phyloP scores from a whole-genome alignment of 2,329 filamentous ascomycete genomes.

The Botryosphaeria dothidea region DNA sequence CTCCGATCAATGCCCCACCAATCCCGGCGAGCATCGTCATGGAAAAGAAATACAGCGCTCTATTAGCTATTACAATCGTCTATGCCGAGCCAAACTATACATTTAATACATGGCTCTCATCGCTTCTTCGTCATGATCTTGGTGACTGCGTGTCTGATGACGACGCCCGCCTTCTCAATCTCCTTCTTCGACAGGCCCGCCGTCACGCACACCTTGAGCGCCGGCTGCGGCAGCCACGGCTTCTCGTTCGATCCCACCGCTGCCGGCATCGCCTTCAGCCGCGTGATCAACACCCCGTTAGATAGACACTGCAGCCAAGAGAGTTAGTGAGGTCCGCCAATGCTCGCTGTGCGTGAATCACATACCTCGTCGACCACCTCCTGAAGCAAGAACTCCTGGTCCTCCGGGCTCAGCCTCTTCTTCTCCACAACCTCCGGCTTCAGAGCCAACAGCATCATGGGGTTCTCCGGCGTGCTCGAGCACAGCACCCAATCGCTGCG shows the following conservation, averaged over 20 bases:
- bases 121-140: constrained; percentile 69
- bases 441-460: constrained; percentile 78
- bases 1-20: not conserved
- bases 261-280: constrained; percentile 73
- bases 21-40: too few species aligned
- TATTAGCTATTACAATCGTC: constrained; percentile 14
- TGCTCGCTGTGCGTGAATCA: constrained; percentile 23
- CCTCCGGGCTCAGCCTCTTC: constrained; percentile 66
- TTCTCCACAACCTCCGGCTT: constrained; percentile 79
- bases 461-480: constrained; percentile 80
- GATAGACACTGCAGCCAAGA: constrained; percentile 64
- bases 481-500: constrained; percentile 90
- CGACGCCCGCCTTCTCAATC: constrained; percentile 87
- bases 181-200: constrained; percentile 89
- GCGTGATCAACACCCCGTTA: constrained; percentile 87
- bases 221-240: constrained; percentile 69
- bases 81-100: constrained; percentile 2
- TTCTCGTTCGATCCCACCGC: constrained; percentile 64
- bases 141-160: constrained; percentile 88
- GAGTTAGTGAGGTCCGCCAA: constrained; percentile 22
- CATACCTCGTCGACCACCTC: constrained; percentile 95
- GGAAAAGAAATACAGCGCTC: not conserved
- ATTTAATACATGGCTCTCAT: constrained; percentile 1
- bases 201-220: constrained; percentile 89
- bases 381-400: constrained; percentile 82